phyloP scores from a whole-genome alignment of 768 basidiomycete genomes.

The Termitomyces sp. region DNA sequence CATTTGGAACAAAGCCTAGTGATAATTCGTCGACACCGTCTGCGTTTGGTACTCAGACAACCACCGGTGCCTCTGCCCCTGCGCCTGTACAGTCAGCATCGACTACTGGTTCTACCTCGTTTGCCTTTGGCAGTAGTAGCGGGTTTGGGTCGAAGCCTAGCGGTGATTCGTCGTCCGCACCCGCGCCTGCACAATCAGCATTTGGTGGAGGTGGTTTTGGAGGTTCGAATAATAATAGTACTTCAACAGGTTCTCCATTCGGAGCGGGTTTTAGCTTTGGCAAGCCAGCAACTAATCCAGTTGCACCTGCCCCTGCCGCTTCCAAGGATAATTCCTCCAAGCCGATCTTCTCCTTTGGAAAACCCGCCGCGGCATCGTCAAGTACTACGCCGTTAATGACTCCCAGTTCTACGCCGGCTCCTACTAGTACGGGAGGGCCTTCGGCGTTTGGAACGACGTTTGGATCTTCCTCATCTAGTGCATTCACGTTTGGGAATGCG shows the following conservation, averaged over 20 bases:
- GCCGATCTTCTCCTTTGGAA: conserved; percentile 13
- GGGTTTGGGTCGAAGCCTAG: background rate
- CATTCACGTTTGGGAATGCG: conserved; percentile 7
- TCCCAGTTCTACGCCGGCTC: conserved; percentile 5
- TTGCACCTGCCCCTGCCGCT: background rate
- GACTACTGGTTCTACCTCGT: background rate
- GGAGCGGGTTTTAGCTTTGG: conserved; percentile 3
- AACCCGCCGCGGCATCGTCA: background rate
- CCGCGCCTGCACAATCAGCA: background rate
- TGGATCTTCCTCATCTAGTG: background rate
- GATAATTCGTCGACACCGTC: background rate
- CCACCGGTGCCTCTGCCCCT: background rate
- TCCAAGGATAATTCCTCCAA: conserved; percentile 2
- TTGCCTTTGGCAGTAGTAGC: background rate
- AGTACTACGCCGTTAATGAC: conserved; percentile 3
- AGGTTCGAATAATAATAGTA: background rate
- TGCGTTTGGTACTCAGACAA: conserved; percentile 4
- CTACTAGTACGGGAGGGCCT: background rate
- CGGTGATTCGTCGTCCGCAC: background rate
- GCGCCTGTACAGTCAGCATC: background rate
- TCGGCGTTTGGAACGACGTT: background rate
- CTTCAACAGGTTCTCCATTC: conserved; percentile 6
- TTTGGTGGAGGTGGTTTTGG: conserved; percentile 2
- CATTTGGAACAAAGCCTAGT: conserved; percentile 5
- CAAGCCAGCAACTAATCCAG: conserved; percentile 3